Conservation (phyloP, 176 grass and related monocot genomes). For the Typha latifolia region DNA sequence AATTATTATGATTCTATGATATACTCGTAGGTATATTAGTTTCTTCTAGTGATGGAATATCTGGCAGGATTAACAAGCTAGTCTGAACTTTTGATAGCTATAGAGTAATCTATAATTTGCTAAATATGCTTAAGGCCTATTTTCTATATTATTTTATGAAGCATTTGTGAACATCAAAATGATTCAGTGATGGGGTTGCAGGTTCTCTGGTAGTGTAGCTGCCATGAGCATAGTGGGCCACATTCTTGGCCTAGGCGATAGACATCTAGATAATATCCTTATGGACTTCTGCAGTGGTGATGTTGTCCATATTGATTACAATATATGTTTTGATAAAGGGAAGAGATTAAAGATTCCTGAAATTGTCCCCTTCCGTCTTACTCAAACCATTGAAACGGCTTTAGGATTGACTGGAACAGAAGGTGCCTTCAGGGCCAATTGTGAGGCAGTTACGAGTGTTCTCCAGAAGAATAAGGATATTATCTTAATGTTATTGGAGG, state of each 20-base stretch:
- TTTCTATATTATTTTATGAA: too few species aligned
- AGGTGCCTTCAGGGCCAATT: slow-evolving; percentile 77
- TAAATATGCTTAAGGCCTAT: background rate
- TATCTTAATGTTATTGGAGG: slow-evolving; percentile 93
- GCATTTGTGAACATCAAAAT: too few species aligned
- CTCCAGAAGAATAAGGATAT: slow-evolving; percentile 88
- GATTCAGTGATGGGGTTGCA: slow-evolving; percentile 17
- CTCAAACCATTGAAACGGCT: slow-evolving; percentile 89
- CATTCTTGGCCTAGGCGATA: slow-evolving; percentile 84
- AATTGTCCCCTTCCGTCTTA: slow-evolving; percentile 95
- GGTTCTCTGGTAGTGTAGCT: slow-evolving; percentile 89
- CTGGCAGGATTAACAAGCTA: background rate
- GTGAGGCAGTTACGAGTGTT: slow-evolving; percentile 68
- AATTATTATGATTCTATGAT: too few species aligned
- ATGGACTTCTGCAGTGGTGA: slow-evolving; percentile 91
- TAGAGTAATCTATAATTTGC: background rate
- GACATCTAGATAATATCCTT: slow-evolving; percentile 96
- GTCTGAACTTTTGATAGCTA: background rate
- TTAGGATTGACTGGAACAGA: slow-evolving; percentile 81
- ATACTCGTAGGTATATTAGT: too few species aligned
- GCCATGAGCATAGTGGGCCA: slow-evolving; percentile 96
- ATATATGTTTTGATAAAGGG: slow-evolving; percentile 98
- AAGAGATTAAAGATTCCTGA: slow-evolving; percentile 95
- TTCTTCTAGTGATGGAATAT: background rate
- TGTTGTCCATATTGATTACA: slow-evolving; percentile 97